These are phyloP conservation scores for Arctium minus DNA, from an alignment of 129 eudicot species.

Conservation along the genomic window DNA sequence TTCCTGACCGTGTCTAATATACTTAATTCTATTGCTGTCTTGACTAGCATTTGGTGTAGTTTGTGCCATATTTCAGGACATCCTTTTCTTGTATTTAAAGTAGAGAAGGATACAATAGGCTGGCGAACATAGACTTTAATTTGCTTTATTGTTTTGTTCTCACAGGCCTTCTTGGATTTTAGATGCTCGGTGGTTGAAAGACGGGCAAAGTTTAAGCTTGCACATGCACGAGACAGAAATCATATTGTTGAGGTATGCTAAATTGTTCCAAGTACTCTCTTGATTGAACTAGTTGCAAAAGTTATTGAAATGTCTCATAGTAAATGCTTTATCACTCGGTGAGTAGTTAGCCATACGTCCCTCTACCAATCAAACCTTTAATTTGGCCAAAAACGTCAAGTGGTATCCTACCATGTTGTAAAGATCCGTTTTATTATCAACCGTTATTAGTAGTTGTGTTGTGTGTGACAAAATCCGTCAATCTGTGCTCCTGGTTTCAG, in stretches of 20 bases:
- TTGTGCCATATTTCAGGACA: background rate
- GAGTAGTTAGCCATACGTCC: background rate
- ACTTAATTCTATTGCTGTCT: background rate
- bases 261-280: background rate
- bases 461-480: no score
- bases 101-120: background rate
- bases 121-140: background rate
- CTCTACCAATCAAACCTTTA: no score
- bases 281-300: background rate
- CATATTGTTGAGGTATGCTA: constrained; percentile 85
- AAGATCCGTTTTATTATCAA: background rate
- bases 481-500: no score
- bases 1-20: background rate
- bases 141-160: background rate
- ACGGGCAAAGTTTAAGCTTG: constrained; percentile 69
- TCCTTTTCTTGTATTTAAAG: background rate
- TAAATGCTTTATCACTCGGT: background rate
- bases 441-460: no score
- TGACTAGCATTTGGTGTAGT: background rate
- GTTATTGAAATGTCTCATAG: background rate
- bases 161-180: constrained; percentile 91
- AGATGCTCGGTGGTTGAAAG: constrained; percentile 91
- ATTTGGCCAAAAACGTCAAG: no score
- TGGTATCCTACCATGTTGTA: background rate
- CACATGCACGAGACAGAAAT: constrained; percentile 77